Evolutionary conservation across 176 grass and related monocot species (phyloP).

Genomic region (Triticum turgidum): DNA sequence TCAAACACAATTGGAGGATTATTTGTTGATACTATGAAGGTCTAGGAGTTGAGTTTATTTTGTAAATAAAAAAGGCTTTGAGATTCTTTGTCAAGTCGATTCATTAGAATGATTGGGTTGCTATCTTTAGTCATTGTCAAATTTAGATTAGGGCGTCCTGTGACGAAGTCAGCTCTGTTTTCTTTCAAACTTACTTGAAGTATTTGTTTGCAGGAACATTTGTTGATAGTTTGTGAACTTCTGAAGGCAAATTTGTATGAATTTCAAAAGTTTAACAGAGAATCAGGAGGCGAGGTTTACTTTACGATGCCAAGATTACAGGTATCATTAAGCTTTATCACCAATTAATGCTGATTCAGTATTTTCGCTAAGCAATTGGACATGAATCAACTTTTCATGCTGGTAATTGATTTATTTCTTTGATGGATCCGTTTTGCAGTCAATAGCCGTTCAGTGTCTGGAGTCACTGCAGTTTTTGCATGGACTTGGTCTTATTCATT

Average conservation of each 20-base stretch:
- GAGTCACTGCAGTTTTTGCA: constrained; percentile 98
- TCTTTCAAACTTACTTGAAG: constrained; percentile 16
- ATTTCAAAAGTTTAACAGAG: constrained; percentile 99
- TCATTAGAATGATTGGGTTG: background rate
- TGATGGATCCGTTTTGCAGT: constrained; percentile 46
- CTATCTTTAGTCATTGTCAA: constrained; percentile 11
- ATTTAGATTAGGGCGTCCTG: background rate
- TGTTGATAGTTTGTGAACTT: constrained; percentile 99
- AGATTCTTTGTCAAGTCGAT: constrained; percentile 11
- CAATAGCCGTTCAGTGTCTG: constrained; percentile 96
- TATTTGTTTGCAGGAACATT: constrained; percentile 80
- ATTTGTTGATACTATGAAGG: background rate
- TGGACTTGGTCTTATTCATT: constrained; percentile 94
- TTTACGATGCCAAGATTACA: constrained; percentile 99
- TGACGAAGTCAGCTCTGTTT: background rate
- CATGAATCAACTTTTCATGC: background rate
- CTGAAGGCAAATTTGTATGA: constrained; percentile 98
- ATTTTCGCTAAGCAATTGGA: background rate
- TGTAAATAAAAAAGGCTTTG: background rate
- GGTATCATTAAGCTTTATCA: constrained; percentile 42
- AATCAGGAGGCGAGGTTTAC: constrained; percentile 99
- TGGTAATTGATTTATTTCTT: constrained; percentile 19
- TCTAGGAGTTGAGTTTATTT: background rate
- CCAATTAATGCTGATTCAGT: constrained; percentile 19
- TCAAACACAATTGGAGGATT: background rate